These are phyloP conservation scores for Neoboletus brunneissimus DNA, from an alignment of 768 basidiomycete species.

Conservation along the genomic window DNA sequence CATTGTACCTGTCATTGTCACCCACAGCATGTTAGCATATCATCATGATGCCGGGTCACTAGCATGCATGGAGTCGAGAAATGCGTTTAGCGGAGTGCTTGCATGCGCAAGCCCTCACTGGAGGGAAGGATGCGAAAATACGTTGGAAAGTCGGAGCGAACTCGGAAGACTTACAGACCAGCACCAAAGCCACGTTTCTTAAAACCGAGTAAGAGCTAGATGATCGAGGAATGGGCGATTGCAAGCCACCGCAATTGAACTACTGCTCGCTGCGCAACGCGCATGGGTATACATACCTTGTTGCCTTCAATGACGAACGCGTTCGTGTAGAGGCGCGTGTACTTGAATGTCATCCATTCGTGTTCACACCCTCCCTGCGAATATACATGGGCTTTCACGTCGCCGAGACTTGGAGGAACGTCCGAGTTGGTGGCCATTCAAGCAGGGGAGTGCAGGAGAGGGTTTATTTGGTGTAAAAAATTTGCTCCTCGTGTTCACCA, in stretches of 20 bases:
- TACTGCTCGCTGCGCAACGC: neutral
- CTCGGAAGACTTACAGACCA: conserved; percentile 44
- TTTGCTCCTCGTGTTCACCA: neutral
- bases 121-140: neutral
- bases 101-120: neutral
- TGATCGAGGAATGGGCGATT: conserved; percentile 39
- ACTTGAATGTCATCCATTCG: conserved; percentile 47
- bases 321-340: conserved; percentile 59
- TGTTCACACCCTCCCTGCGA: conserved; percentile 39
- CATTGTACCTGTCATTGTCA: conserved; percentile 61
- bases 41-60: neutral
- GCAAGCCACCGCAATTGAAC: neutral
- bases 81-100: neutral
- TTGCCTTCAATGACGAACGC: conserved; percentile 58
- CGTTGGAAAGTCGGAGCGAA: neutral
- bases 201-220: conserved; percentile 69
- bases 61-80: neutral
- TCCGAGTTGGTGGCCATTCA: conserved; percentile 13
- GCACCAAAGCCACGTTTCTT: conserved; percentile 79
- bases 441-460: neutral
- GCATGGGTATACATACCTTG: conserved; percentile 41
- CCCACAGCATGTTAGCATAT: neutral
- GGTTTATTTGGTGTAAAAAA: neutral
- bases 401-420: conserved; percentile 44
- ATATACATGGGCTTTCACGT: conserved; percentile 24